Percentiles rank a stretch among this genome's conserved stretches.
Conservation (phyloP, 1,284 basidiomycete genomes). For the Ganoderma lingzhi region DNA sequence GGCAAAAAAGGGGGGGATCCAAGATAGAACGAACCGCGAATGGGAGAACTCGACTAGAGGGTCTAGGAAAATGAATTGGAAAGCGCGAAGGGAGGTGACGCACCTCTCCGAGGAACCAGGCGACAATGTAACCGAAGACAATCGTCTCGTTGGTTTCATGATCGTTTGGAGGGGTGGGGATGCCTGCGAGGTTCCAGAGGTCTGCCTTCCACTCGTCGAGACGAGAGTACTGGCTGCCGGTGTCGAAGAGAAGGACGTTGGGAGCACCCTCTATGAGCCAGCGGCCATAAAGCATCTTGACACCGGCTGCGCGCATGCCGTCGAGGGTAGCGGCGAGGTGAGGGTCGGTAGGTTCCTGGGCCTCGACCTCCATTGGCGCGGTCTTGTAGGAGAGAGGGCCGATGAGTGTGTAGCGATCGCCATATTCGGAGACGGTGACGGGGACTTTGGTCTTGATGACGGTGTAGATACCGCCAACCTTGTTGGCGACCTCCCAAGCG, state of each 20-base stretch:
- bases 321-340: constrained; percentile 77
- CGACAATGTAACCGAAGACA: constrained; percentile 97
- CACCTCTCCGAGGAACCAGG: constrained; percentile 99
- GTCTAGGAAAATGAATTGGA: constrained; percentile 20
- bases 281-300: constrained; percentile 94
- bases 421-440: constrained; percentile 94
- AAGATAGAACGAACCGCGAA: background rate
- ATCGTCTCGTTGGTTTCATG: constrained; percentile 99
- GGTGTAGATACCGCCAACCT: constrained; percentile 99
- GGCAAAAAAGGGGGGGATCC: background rate
- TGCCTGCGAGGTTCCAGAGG: constrained; percentile 97
- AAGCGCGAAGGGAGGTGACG: constrained; percentile 39
- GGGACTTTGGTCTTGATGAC: constrained; percentile 99
- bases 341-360: constrained; percentile 84
- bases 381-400: constrained; percentile 97
- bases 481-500: constrained; percentile 96
- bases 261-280: constrained; percentile 99
- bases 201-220: constrained; percentile 99
- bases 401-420: constrained; percentile 92
- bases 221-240: constrained; percentile 85
- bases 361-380: constrained; percentile 98
- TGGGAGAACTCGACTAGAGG: background rate
- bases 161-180: constrained; percentile 95
- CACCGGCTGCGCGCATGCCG: constrained; percentile 85
- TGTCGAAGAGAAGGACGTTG: constrained; percentile 95